Percentiles rank a stretch among this genome's conserved stretches.
Conservation (phyloP, 768 basidiomycete genomes). For the Boletus sensibilis region DNA sequence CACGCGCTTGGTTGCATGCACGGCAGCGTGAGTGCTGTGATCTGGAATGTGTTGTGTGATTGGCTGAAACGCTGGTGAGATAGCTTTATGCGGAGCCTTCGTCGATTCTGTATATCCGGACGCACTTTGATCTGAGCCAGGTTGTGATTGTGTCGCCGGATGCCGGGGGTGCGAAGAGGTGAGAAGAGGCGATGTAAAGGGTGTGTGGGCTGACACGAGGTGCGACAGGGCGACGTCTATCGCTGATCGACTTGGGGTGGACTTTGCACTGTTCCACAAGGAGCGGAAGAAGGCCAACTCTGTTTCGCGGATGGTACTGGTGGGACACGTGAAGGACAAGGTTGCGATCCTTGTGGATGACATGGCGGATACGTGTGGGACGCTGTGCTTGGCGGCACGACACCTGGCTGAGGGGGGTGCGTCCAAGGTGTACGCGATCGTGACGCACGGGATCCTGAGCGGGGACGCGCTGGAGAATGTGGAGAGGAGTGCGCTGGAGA, state of each 20-base stretch:
- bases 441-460: slow-evolving; percentile 94
- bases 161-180: slow-evolving; percentile 98
- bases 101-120: slow-evolving; percentile 91
- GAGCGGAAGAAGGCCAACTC: slow-evolving; percentile 97
- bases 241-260: slow-evolving; percentile 92
- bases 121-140: slow-evolving; percentile 79
- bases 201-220: slow-evolving; percentile 16
- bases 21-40: slow-evolving; percentile 48
- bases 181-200: slow-evolving; percentile 10
- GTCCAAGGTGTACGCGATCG: slow-evolving; percentile 81
- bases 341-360: slow-evolving; percentile 95
- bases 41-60: slow-evolving; percentile 3
- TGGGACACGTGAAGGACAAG: slow-evolving; percentile 91
- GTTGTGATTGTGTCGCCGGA: slow-evolving; percentile 97
- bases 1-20: neutral
- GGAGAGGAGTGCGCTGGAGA: slow-evolving; percentile 73
- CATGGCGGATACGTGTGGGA: slow-evolving; percentile 97
- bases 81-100: slow-evolving; percentile 96
- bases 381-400: slow-evolving; percentile 85
- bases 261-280: slow-evolving; percentile 99
- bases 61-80: slow-evolving; percentile 21
- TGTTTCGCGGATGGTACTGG: slow-evolving; percentile 92
- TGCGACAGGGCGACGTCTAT: slow-evolving; percentile 86
- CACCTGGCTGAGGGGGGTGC: slow-evolving; percentile 91
- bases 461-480: slow-evolving; percentile 82